Evolutionary conservation across 805 yeast species (phyloP).

Genomic region (Lipomyces spencermartinsiae): DNA sequence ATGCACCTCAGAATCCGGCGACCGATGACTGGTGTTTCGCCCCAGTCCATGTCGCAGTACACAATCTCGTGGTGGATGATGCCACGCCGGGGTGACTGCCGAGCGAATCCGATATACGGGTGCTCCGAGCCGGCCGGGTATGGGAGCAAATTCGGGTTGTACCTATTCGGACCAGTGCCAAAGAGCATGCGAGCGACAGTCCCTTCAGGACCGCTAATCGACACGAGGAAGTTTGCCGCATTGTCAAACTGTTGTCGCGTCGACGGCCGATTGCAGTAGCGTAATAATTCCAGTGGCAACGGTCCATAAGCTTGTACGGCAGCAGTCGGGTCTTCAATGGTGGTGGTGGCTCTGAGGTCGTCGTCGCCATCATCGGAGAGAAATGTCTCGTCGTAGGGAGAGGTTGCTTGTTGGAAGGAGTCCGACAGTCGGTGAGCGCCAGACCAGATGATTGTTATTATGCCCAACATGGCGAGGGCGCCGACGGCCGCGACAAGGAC

Average conservation of each 20-base stretch:
- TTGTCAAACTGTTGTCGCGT: neutral
- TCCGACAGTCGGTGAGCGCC: neutral
- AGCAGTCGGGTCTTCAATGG: neutral
- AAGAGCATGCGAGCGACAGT: constrained; percentile 19
- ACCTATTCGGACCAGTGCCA: constrained; percentile 1
- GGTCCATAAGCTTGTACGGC: neutral
- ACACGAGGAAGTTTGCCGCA: constrained; percentile 17
- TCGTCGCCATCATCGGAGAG: neutral
- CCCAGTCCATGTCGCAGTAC: constrained; percentile 34
- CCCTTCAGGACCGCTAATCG: constrained; percentile 13
- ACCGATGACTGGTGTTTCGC: constrained; percentile 12
- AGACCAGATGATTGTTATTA: neutral
- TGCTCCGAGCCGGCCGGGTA: constrained; percentile 22
- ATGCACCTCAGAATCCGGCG: constrained; percentile 24
- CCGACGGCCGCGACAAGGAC: neutral
- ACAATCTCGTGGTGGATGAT: constrained; percentile 25
- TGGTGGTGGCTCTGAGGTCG: neutral
- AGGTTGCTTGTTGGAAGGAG: neutral
- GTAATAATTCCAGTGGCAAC: constrained; percentile 3
- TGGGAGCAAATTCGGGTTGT: constrained; percentile 28
- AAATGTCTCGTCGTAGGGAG: neutral
- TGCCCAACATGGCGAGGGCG: neutral
- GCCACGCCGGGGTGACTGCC: neutral
- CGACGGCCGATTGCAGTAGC: neutral
- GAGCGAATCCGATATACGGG: constrained; percentile 27